Base-by-base conservation (phyloP, 1,284 basidiomycete genomes). In the Austropuccinia psidii region DNA sequence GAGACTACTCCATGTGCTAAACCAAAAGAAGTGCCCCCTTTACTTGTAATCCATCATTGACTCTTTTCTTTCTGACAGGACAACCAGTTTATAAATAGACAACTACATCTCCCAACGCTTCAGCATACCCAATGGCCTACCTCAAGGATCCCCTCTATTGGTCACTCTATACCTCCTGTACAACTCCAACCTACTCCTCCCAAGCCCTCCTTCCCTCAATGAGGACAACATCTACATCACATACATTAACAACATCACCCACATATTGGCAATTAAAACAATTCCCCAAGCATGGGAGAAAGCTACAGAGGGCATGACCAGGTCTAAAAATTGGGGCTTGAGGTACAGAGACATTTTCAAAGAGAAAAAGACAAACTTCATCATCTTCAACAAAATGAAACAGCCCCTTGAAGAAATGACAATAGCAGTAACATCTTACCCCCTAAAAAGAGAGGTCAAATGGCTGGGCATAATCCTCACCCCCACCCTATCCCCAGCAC, bases 131-230 rank as follows among this genome's bases (percentile, higher is more conserved):
- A 27, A 68, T 37, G 65, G 65, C 9, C 29, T 68, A 7, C 65
- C 65, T 39, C 47, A 68, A 55, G 65, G 65, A 4, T 68, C 50
- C 11, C 66, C 50, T 17, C 49, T 55, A 13, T 55, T 29, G n/a
- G 35, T 39, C 7, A 35, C 49, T 24, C 39, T 57, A 27, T 68
- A 68, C 39, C 27, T 57, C 35, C 27, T 68, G 21, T 68, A 68
- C 27, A 68, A 68, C 52, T 55, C 49, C 24, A 29, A 21, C 24
- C 37, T 68, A 5, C 37, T 68, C 31, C 6, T 45, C 45, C 39
- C n/a, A 41, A 35, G 15, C 35, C 11, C n/a, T 17, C 9, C 41
- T 13, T n/a, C 27, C 52, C 21, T 57, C 15, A 17, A 21, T 4
- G 47, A 49, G 31, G 35, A 33, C 54, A 41, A n/a, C 17, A 57